Base-by-base conservation (phyloP, 495 filamentous ascomycete genomes). In the Aspergillus nanangensis region DNA sequence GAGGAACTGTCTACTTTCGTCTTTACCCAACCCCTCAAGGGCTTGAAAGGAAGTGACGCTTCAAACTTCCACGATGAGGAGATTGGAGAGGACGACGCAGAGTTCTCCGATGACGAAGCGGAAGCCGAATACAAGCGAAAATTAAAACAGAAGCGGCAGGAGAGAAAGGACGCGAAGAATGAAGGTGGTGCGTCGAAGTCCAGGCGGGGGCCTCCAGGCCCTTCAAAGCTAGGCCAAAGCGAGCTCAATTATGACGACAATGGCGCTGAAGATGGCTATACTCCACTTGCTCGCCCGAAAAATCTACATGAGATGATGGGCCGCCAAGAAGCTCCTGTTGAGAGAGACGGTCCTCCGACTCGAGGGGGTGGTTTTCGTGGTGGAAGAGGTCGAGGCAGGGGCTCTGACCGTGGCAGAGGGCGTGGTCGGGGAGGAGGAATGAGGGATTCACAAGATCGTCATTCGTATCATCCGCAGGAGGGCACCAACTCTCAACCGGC, bases 61-160 rank as follows among this genome's bases (percentile, higher is more conserved):
- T 94, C 88, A 31, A 96, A 96, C 57, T 71, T 94, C 44, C 82
- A 94, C 60, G 93, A 98, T 53, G 93, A 98, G 57, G 92, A 96
- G 65, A 74, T 89, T n/a, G 78, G 66, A 2, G 86, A 84, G 19
- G 84, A 90, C 13, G 91, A 96, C 58, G 75, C 88, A 24, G 93
- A 96, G 56, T 97, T 96, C 57, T 96, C 90, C 0, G 93, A 97
- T 52, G 93, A 98, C 51, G 93, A 97, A 67, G 85, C 86, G 17
- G 93, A 97, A 62, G 83, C 82, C 5, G 88, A 90, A 54, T 79
- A 88, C 59, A 94, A 86, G 70, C 69, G 72, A 39, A 86, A 81
- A 55, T 58, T 78, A 50, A 87, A 86, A 65, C 69, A 83, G 61
- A 76, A 76, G 52, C 58, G 72, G 44, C 62, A 76, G 45, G 70